These are phyloP conservation scores for Coniochaeta sp. DNA, from an alignment of 2,329 filamentous ascomycete species.

Conservation along the genomic window DNA sequence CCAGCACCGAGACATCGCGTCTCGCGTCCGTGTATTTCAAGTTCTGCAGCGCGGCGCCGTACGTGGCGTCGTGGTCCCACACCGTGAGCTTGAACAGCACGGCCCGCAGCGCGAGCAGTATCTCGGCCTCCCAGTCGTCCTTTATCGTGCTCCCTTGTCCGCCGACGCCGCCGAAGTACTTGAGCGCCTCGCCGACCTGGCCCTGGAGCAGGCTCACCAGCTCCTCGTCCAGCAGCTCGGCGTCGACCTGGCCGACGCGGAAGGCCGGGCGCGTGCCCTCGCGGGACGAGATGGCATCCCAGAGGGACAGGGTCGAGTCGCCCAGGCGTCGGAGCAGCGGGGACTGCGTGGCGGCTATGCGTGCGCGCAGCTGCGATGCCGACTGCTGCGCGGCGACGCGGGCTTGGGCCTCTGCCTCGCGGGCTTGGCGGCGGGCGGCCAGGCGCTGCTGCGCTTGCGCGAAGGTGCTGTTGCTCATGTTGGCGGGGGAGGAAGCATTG, in stretches of 20 bases:
- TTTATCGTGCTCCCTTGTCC: constrained; percentile 48
- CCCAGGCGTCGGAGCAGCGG: constrained; percentile 48
- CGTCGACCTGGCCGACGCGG: constrained; percentile 91
- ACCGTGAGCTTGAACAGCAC: constrained; percentile 90
- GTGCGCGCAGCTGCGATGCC: constrained; percentile 27
- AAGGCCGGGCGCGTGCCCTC: constrained; percentile 80
- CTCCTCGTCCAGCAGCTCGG: constrained; percentile 91
- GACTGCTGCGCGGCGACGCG: constrained; percentile 39
- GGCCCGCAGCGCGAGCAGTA: constrained; percentile 67
- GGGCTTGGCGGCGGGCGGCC: constrained; percentile 68
- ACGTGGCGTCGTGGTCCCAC: constrained; percentile 94
- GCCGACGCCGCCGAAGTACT: constrained; percentile 63
- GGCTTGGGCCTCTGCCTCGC: constrained; percentile 59
- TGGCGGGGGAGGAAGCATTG: neutral
- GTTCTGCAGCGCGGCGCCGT: constrained; percentile 88
- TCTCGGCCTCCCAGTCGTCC: constrained; percentile 84
- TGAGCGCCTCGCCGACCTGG: constrained; percentile 82
- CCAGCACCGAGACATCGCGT: constrained; percentile 48
- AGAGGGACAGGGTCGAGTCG: constrained; percentile 50
- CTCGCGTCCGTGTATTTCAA: constrained; percentile 84
- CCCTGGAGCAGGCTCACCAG: constrained; percentile 75
- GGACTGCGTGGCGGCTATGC: constrained; percentile 45
- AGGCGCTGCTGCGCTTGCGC: constrained; percentile 85
- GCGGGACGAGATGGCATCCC: constrained; percentile 65
- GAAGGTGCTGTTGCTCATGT: constrained; percentile 50